Evolutionary conservation across 805 yeast genomes (phyloP), one percentile per base, ranked within the genome.

Genomic region (Yamadazyma sp.): DNA sequence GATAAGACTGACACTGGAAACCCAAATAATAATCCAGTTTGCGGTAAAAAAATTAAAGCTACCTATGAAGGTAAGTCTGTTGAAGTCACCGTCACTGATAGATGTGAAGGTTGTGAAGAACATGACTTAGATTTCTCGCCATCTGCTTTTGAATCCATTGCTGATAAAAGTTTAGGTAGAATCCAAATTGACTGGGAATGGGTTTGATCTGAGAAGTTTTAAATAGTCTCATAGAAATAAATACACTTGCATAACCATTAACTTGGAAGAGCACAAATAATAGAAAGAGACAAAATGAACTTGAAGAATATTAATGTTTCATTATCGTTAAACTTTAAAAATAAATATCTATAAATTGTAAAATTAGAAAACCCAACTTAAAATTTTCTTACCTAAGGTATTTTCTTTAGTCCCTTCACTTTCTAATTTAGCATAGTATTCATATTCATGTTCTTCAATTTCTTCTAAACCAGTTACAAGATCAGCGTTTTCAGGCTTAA

Each of bases 51-150:
- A 48, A 73, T 76, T 48, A 58, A 55, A 31, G 75, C 75, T 23
- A 48, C 47, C 48, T 70, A 68, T 48, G 56, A 58, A 38, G 78
- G 73, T 32, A 72, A 72, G 50, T 58, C 76, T 11, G 81, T 76
- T 39, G 66, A 62, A 28, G 84, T 78, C 31, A 70, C 72, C 15
- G 78, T 78, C 32, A 73, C 66, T 25, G 84, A 78, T 56, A 59
- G 70, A 43, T 79, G 84, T 58, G 73, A 62, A 35, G 80, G 75
- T 16, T 79, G 84, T 50, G 43, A 54, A 17, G 50, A 56, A 33
- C 53, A 73, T 39, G 75, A 69, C 47, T 69, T 78, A 40, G 84
- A 78, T 48, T 64, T 79, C 38, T 73, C 82, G n/a, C 82, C 82
- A 7, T 50, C 73, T 38, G 84, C 84, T 4, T 78, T 79, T 51